phyloP scores from a whole-genome alignment of 352 stramenopile genomes.

The Achlya hypogyna region DNA sequence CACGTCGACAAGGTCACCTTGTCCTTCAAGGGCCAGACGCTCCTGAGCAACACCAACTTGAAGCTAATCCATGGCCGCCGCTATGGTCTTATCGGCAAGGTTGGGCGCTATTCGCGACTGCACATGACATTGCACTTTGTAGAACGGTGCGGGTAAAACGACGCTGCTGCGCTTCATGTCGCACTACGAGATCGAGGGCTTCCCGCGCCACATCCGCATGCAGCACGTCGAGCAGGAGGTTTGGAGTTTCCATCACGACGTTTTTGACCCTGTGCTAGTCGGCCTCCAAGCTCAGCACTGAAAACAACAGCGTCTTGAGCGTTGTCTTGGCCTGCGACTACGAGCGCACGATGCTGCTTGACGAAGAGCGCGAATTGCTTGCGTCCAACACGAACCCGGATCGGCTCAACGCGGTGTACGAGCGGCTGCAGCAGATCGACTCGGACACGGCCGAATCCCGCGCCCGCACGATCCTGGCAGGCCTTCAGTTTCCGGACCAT shows the following conservation, averaged over 20 bases:
- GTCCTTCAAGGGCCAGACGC: constrained; percentile 85
- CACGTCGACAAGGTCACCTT: constrained; percentile 81
- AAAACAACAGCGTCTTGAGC: constrained; percentile 85
- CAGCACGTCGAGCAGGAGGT: constrained; percentile 94
- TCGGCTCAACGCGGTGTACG: constrained; percentile 74
- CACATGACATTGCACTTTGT: constrained; percentile 1
- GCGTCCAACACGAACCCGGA: constrained; percentile 46
- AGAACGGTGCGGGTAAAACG: constrained; percentile 88
- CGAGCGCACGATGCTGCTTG: constrained; percentile 85
- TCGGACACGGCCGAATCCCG: constrained; percentile 85
- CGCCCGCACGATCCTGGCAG: constrained; percentile 86
- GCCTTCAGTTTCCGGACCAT: constrained; percentile 89
- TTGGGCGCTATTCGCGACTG: constrained; percentile 30
- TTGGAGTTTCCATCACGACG: no score
- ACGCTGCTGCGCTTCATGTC: constrained; percentile 95
- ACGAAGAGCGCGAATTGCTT: constrained; percentile 90
- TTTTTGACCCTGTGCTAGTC: constrained; percentile 34
- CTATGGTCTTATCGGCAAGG: constrained; percentile 91
- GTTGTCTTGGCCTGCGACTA: constrained; percentile 93
- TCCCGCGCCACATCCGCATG: constrained; percentile 92
- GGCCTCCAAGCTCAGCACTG: constrained; percentile 68
- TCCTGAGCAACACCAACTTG: constrained; percentile 78
- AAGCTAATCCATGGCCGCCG: constrained; percentile 76
- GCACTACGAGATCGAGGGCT: constrained; percentile 93
- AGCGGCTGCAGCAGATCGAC: constrained; percentile 84